Evolutionary conservation across 106 monocot species (phyloP), one percentile per base, ranked within the genome.

Genomic region (Acanthochlamys bracteata): DNA sequence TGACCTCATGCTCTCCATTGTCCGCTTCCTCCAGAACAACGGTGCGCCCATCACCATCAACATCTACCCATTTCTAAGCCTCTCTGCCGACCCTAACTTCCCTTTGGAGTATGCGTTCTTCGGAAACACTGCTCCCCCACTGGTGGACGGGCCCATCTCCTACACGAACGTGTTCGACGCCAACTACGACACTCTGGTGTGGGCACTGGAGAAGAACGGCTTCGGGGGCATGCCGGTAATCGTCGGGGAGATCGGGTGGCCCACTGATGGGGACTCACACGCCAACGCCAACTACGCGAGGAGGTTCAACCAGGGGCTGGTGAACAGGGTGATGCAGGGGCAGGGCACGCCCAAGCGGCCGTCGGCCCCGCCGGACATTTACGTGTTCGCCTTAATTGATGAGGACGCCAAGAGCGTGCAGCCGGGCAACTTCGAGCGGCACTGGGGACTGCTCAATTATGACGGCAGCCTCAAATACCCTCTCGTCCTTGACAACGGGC

Each of bases 31-130:
- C 60, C 81, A 75, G 14, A 77, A 95, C 71, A 90, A 80, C 60
- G 75, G 68, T 61, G 81, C 59, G 39, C 75, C 74, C 9, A 68
- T 96, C 78, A 79, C 80, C 59, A 79, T 96, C 76, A 96, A 96
- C 86, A 96, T 96, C 77, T 96, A 96, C 87, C 90, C 95, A 25
- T 96, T 96, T 73, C 87, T 96, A 70, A 80, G 80, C 78, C 84
- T 90, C 72, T 63, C 90, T 69, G 75, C 78, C 59, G 95, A 96
- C 69, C 84, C 90, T 11, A 40, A 96, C 76, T 96, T 90, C 84
- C 95, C 95, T 39, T 10, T 80, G 70, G 86, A 95, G 67, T 90
- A 75, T 70, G 94, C 90, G 69, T 95, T 84, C 73, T 88, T 92
- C 75, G 25, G 42, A 41, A 74, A 75, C 65, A 27, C 54, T 22